A percentile compares a stretch with the other conserved stretches of the same genome.
These are phyloP conservation scores for Catenaria anguillulae DNA, from an alignment of 371 early-diverging fungal genomes.

Conservation along the genomic window DNA sequence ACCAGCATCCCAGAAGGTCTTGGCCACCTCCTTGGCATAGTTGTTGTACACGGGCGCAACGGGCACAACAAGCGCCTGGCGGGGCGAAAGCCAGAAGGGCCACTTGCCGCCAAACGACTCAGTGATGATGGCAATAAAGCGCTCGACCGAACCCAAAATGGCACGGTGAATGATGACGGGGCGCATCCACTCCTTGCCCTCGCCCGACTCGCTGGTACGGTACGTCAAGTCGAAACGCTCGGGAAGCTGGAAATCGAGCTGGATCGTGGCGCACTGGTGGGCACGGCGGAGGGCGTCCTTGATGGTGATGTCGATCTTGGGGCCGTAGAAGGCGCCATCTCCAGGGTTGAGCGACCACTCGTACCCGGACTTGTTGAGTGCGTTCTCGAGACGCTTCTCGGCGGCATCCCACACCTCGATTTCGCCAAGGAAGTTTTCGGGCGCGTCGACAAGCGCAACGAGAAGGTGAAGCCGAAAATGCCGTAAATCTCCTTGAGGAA, in stretches of 20 bases:
- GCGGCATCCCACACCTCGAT: slow-evolving; percentile 87
- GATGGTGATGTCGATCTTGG: slow-evolving; percentile 98
- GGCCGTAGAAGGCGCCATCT: slow-evolving; percentile 99
- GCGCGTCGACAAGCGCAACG: slow-evolving; percentile 47
- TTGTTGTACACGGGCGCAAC: slow-evolving; percentile 44
- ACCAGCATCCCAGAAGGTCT: slow-evolving; percentile 49
- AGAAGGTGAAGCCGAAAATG: slow-evolving; percentile 34
- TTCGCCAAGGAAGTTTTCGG: slow-evolving; percentile 39
- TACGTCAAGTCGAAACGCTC: slow-evolving; percentile 74
- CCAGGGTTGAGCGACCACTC: slow-evolving; percentile 89
- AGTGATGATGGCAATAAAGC: slow-evolving; percentile 87
- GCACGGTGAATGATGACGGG: slow-evolving; percentile 96
- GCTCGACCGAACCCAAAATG: slow-evolving; percentile 81
- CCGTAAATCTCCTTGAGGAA: slow-evolving; percentile 73
- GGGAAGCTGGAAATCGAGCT: slow-evolving; percentile 82
- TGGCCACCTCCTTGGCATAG: slow-evolving; percentile 46
- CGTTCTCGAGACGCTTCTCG: slow-evolving; percentile 63
- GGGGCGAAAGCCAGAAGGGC: slow-evolving; percentile 57
- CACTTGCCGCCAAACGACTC: slow-evolving; percentile 79
- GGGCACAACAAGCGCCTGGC: slow-evolving; percentile 41
- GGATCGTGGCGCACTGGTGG: slow-evolving; percentile 50
- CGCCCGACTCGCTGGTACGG: slow-evolving; percentile 20
- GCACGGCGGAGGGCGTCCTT: slow-evolving; percentile 84
- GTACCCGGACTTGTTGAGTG: slow-evolving; percentile 59
- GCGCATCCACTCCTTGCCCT: slow-evolving; percentile 28